phyloP scores from a whole-genome alignment of 225 moss, liverwort and hornwort species.

The Physcomitrellopsis africana region DNA sequence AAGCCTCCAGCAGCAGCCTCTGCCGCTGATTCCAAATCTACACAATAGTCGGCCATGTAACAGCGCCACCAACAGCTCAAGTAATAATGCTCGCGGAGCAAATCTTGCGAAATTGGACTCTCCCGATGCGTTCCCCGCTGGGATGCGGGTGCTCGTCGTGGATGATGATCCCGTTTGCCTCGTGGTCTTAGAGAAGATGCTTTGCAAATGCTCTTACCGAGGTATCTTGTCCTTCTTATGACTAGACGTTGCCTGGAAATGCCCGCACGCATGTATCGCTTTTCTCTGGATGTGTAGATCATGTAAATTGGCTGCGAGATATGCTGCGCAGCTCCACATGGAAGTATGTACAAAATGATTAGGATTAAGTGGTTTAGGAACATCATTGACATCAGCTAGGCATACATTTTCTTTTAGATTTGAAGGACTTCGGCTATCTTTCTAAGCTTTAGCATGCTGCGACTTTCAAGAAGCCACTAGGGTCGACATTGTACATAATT shows the following conservation, averaged over 20 bases:
- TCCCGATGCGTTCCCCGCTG: conserved; percentile 53
- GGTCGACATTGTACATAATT: conserved; percentile 28
- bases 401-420: not conserved
- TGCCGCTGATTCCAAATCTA: conserved; percentile 15
- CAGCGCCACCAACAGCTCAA: conserved; percentile 38
- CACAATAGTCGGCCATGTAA: conserved; percentile 21
- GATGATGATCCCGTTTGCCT: conserved; percentile 64
- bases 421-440: not conserved
- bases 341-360: too few relatives aligned
- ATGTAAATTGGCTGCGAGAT: not conserved
- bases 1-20: conserved; percentile 33
- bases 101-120: conserved; percentile 40
- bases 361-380: too few relatives aligned
- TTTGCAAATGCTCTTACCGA: conserved; percentile 52
- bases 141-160: conserved; percentile 67
- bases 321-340: too few relatives aligned
- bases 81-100: conserved; percentile 20
- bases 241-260: not conserved
- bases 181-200: conserved; percentile 53
- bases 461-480: not conserved
- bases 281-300: not conserved
- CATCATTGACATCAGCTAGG: too few relatives aligned
- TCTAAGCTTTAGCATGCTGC: too few relatives aligned
- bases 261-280: not conserved
- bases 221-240: conserved; percentile 36